Evolutionary conservation across 805 yeast genomes (phyloP).

Genomic region (Wickerhamomyces strasburgensis): DNA sequence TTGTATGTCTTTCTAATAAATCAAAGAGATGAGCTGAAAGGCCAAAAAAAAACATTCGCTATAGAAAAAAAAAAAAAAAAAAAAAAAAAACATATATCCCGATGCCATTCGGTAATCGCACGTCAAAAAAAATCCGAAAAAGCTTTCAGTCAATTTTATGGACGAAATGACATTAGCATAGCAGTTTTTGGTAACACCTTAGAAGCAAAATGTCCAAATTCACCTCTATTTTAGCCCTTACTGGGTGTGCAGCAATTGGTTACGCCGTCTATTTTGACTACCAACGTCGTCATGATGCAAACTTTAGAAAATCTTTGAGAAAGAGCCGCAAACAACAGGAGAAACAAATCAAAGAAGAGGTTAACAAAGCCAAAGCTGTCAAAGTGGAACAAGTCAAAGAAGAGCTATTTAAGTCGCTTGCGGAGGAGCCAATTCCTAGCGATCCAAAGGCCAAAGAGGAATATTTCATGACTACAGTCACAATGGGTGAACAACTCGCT

Average conservation of each 20-base stretch:
- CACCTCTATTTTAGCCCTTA: constrained; percentile 29
- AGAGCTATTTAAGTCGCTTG: constrained; percentile 60
- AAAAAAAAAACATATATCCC: too few species aligned
- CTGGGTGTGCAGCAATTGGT: constrained; percentile 50
- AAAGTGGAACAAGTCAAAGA: constrained; percentile 56
- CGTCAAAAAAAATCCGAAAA: too few species aligned
- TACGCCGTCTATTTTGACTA: constrained; percentile 91
- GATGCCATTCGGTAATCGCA: too few species aligned
- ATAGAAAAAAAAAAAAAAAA: too few species aligned
- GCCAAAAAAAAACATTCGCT: too few species aligned
- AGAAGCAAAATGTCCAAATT: constrained; percentile 24
- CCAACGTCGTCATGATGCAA: constrained; percentile 75
- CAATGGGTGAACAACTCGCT: constrained; percentile 78
- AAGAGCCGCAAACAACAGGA: constrained; percentile 58
- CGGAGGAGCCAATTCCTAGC: constrained; percentile 69
- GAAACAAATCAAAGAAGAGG: constrained; percentile 48
- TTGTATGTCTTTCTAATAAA: too few species aligned
- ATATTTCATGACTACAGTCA: constrained; percentile 78
- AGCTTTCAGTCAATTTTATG: too few species aligned
- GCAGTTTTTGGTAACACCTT: background rate
- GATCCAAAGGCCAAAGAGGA: constrained; percentile 66
- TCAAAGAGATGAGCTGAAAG: too few species aligned
- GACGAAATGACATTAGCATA: too few species aligned
- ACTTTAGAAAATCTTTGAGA: constrained; percentile 74
- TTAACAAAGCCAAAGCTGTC: constrained; percentile 54